Conservation (phyloP, 805 yeast genomes). For the Teunomyces cretensis region DNA sequence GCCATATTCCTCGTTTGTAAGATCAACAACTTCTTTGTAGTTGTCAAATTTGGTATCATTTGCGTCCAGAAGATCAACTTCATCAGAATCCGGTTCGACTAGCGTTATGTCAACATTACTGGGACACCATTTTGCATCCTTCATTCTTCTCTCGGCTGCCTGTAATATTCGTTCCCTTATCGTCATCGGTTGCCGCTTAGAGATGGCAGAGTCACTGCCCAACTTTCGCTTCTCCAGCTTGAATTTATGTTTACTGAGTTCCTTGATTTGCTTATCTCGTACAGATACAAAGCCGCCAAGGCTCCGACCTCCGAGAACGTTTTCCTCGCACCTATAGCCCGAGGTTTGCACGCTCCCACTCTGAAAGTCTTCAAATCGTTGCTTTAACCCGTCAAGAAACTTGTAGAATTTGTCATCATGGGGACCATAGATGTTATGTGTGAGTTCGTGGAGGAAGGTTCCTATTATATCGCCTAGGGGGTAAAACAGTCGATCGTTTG, state of each 20-base stretch:
- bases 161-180: constrained; percentile 48
- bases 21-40: constrained; percentile 13
- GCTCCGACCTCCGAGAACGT: constrained; percentile 40
- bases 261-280: constrained; percentile 41
- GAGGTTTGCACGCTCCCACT: constrained; percentile 44
- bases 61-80: constrained; percentile 32
- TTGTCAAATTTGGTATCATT: background rate
- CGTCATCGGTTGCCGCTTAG: constrained; percentile 9
- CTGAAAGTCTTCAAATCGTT: constrained; percentile 47
- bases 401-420: constrained; percentile 74
- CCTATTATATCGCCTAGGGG: constrained; percentile 70
- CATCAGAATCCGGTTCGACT: constrained; percentile 45
- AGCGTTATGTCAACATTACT: constrained; percentile 18
- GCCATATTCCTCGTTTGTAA: constrained; percentile 13
- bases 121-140: constrained; percentile 53
- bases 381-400: constrained; percentile 59
- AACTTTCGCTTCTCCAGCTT: constrained; percentile 40
- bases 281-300: constrained; percentile 17
- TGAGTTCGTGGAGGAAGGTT: constrained; percentile 84
- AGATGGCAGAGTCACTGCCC: constrained; percentile 15
- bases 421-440: constrained; percentile 78
- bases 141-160: constrained; percentile 63
- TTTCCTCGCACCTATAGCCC: constrained; percentile 51
- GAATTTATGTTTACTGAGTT: constrained; percentile 35
- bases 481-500: constrained; percentile 53